Conservation (phyloP, 345 rosid species). For the Eutrema heterophyllum region DNA sequence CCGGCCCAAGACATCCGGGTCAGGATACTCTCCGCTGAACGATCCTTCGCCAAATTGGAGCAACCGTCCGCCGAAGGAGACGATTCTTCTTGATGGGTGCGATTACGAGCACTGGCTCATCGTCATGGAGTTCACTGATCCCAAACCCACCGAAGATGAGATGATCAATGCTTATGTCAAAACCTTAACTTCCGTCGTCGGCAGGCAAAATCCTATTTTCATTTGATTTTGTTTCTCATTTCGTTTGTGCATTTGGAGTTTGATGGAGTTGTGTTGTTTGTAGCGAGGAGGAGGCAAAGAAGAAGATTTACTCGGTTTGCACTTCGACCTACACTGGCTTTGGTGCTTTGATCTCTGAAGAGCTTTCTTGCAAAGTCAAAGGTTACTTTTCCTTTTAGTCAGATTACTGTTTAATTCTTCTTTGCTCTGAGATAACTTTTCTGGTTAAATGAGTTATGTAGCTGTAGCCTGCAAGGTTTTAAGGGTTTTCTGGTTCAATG, state of each 20-base stretch:
- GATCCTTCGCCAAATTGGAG: constrained; percentile 92
- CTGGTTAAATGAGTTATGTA: not conserved
- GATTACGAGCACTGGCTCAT: constrained; percentile 97
- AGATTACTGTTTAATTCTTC: not conserved
- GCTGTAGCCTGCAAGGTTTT: too few species aligned
- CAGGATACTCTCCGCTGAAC: constrained; percentile 83
- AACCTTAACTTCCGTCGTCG: constrained; percentile 70
- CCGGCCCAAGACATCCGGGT: constrained; percentile 63
- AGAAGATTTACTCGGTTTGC: constrained; percentile 91
- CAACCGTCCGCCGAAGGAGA: constrained; percentile 91
- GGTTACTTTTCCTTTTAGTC: constrained; percentile 38
- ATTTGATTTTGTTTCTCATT: not conserved
- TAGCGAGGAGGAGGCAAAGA: constrained; percentile 98
- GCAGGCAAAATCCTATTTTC: constrained; percentile 38
- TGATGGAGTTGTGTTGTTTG: not conserved
- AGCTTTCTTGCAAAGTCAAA: constrained; percentile 85
- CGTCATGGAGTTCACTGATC: constrained; percentile 83
- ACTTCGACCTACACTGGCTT: constrained; percentile 88
- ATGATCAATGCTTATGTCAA: constrained; percentile 79
- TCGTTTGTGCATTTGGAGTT: not conserved
- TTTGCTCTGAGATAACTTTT: not conserved
- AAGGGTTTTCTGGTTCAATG: not conserved
- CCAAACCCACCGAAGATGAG: constrained; percentile 79
- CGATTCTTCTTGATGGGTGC: constrained; percentile 88
- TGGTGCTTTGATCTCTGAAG: constrained; percentile 93